Conservation (phyloP, 1,139 yeast species). For the Cylindricascospora bacillispora region DNA sequence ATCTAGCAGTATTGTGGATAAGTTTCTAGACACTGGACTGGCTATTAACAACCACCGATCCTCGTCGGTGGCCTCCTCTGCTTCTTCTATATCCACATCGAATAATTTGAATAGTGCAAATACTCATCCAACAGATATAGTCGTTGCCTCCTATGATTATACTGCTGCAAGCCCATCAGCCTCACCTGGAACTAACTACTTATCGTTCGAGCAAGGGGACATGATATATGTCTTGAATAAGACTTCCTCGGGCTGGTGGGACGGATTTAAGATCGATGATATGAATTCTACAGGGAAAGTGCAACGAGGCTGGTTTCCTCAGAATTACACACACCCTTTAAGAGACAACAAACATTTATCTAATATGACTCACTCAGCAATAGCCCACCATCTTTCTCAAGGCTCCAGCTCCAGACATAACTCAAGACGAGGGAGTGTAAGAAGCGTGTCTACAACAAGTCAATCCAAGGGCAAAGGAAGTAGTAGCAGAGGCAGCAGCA, state of each 20-base stretch:
- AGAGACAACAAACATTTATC: constrained; percentile 8
- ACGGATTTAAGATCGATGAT: constrained; percentile 36
- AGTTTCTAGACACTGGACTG: too few species aligned
- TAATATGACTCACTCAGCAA: too few species aligned
- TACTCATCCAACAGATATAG: constrained; percentile 26
- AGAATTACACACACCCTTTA: constrained; percentile 30
- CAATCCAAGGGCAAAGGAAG: not conserved
- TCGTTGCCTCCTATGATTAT: constrained; percentile 18
- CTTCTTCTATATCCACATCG: too few species aligned
- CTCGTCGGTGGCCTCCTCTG: too few species aligned
- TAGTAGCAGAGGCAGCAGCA: too few species aligned
- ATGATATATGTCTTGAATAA: constrained; percentile 31
- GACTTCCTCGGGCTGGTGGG: constrained; percentile 63
- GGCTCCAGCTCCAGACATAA: constrained; percentile 3
- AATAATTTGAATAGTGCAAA: too few species aligned
- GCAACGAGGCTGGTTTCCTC: constrained; percentile 69
- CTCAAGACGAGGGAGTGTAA: constrained; percentile 8
- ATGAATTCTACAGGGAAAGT: constrained; percentile 16
- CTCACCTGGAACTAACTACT: constrained; percentile 4
- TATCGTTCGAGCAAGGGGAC: constrained; percentile 21
- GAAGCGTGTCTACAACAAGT: constrained; percentile 1
- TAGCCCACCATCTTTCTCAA: not conserved
- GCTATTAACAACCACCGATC: too few species aligned
- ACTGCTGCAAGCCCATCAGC: constrained; percentile 6
- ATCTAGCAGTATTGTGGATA: too few species aligned